Evolutionary conservation across 2,329 filamentous ascomycete species (phyloP).

Genomic region (Dothidotthia symphoricarpi): DNA sequence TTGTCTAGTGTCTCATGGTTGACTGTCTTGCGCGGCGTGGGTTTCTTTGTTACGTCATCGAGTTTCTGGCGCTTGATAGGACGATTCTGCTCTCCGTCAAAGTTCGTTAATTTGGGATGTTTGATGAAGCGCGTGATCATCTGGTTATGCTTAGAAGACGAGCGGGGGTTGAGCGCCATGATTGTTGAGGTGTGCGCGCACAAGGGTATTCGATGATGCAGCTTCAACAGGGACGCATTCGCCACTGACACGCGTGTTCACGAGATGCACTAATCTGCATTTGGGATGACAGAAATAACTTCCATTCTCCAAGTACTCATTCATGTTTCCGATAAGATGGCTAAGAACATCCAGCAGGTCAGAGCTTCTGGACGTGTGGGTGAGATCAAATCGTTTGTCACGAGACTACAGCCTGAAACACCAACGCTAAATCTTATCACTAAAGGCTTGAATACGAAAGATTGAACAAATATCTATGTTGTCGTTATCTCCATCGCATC

Average conservation of each 20-base stretch:
- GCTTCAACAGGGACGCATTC: constrained; percentile 4
- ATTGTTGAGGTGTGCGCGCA: constrained; percentile 4
- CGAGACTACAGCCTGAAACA: too few species aligned
- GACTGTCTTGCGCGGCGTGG: constrained; percentile 20
- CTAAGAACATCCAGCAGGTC: too few species aligned
- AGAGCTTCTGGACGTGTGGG: too few species aligned
- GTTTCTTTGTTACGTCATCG: constrained; percentile 24
- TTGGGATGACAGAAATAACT: not conserved
- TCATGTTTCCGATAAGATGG: too few species aligned
- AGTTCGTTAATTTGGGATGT: constrained; percentile 48
- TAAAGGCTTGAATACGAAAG: too few species aligned
- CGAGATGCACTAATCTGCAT: constrained; percentile 8
- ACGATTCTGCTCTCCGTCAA: constrained; percentile 41
- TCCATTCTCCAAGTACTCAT: too few species aligned
- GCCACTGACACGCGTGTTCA: constrained; percentile 11
- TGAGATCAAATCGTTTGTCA: too few species aligned
- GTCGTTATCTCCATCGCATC: not conserved
- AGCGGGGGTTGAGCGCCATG: constrained; percentile 43
- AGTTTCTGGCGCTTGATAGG: constrained; percentile 46
- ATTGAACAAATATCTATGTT: too few species aligned
- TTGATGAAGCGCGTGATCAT: constrained; percentile 48
- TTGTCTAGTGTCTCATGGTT: constrained; percentile 42
- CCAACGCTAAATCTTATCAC: too few species aligned
- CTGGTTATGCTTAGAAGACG: constrained; percentile 48
- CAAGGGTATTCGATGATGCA: not conserved